These are phyloP conservation scores for Amanita rimosa DNA, from an alignment of 768 basidiomycete genomes.

Conservation along the genomic window DNA sequence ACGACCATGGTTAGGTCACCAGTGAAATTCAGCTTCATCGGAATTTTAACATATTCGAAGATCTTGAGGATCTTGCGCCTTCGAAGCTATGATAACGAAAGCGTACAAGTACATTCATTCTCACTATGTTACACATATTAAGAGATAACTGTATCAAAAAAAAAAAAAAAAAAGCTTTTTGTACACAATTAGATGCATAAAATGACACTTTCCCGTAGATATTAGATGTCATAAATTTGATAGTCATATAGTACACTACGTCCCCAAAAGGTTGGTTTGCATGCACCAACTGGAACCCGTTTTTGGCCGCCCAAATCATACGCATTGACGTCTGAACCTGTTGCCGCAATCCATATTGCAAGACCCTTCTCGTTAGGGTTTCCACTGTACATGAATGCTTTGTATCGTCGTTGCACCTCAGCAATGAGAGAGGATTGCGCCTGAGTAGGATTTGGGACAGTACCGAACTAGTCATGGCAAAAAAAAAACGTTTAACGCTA, in stretches of 20 bases:
- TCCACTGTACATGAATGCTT: slow-evolving; percentile 49
- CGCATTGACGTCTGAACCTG: slow-evolving; percentile 39
- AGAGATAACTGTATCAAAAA: no score
- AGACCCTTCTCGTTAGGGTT: slow-evolving; percentile 47
- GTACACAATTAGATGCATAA: no score
- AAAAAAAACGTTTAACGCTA: no score
- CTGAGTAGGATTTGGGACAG: slow-evolving; percentile 39
- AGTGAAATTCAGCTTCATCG: slow-evolving; percentile 41
- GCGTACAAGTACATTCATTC: no score
- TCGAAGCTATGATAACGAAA: background rate
- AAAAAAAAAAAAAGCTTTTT: no score
- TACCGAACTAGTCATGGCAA: slow-evolving; percentile 46
- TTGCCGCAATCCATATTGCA: slow-evolving; percentile 43
- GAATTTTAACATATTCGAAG: slow-evolving; percentile 58
- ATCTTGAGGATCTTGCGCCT: slow-evolving; percentile 19
- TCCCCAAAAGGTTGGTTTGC: slow-evolving; percentile 62
- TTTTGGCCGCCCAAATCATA: slow-evolving; percentile 52
- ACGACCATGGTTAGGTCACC: slow-evolving; percentile 26
- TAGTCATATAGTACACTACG: slow-evolving; percentile 55
- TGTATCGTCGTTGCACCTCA: slow-evolving; percentile 65
- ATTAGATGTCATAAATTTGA: slow-evolving; percentile 33
- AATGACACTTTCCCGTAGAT: no score
- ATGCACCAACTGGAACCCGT: slow-evolving; percentile 42
- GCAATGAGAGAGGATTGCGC: slow-evolving; percentile 46
- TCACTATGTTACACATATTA: no score